phyloP scores from a whole-genome alignment of 129 eudicot species.

The Centaurea solstitialis region DNA sequence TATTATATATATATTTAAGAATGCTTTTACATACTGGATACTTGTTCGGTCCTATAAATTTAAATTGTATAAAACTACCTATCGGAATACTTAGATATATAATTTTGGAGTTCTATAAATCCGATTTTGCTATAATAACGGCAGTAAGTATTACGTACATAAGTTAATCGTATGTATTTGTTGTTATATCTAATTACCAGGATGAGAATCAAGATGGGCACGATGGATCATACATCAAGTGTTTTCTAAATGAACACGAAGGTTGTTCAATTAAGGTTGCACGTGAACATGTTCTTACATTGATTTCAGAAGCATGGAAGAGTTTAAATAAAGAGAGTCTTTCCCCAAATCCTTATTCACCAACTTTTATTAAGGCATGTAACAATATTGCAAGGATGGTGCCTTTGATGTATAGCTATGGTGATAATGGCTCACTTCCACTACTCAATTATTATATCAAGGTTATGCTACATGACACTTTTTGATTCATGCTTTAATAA shows the following conservation, averaged over 20 bases:
- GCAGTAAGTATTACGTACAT: background rate
- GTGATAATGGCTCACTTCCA: slow-evolving; percentile 13
- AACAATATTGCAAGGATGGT: slow-evolving; percentile 53
- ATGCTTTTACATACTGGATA: background rate
- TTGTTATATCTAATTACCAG: slow-evolving; percentile 16
- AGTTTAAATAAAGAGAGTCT: slow-evolving; percentile 38
- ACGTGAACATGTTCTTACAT: slow-evolving; percentile 21
- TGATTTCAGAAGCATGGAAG: slow-evolving; percentile 54
- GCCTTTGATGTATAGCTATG: slow-evolving; percentile 49
- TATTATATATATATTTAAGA: too few species aligned
- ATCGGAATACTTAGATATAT: background rate
- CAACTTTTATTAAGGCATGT: slow-evolving; percentile 33
- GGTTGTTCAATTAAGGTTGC: slow-evolving; percentile 26
- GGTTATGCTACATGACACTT: background rate
- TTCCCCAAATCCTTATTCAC: slow-evolving; percentile 19
- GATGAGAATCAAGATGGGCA: slow-evolving; percentile 52
- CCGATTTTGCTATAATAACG: background rate
- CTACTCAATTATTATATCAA: background rate
- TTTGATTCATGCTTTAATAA: too few species aligned
- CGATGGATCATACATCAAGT: slow-evolving; percentile 57
- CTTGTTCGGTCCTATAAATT: background rate
- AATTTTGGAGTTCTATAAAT: background rate
- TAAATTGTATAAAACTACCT: background rate
- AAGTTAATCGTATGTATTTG: background rate
- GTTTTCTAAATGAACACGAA: slow-evolving; percentile 39